phyloP scores from a whole-genome alignment of 169 alveolate species.

The Toxoplasma gondii region DNA sequence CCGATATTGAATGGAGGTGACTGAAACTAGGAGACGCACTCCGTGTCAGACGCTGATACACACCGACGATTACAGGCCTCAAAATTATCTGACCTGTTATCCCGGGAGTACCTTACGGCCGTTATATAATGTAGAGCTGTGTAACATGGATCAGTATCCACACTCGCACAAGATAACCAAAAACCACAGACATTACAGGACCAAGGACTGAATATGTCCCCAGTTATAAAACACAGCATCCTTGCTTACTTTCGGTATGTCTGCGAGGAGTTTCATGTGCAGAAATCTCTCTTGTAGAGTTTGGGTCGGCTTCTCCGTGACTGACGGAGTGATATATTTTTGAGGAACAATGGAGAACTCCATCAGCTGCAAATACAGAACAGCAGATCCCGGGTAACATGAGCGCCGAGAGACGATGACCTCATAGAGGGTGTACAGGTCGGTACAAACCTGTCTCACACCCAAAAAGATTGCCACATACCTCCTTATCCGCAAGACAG shows the following conservation, averaged over 20 bases:
- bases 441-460: neutral
- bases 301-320: neutral
- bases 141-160: no score
- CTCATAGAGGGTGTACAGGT: no score
- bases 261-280: slow-evolving; percentile 25
- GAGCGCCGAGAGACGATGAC: no score
- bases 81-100: no score
- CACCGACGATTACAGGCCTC: no score
- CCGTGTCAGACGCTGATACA: no score
- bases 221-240: neutral
- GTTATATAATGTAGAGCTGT: no score
- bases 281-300: slow-evolving; percentile 1
- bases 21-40: neutral
- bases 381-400: no score
- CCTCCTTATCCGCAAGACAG: slow-evolving; percentile 38
- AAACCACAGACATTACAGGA: no score
- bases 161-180: no score
- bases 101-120: no score
- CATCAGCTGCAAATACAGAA: slow-evolving; percentile 9
- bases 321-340: neutral
- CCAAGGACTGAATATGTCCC: neutral
- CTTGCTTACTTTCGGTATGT: slow-evolving; percentile 21
- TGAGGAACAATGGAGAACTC: slow-evolving; percentile 20
- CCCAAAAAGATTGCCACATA: neutral
- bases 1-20: neutral